Base-by-base conservation (phyloP, 352 stramenopile species). In the Thraustochytrium striatum region DNA sequence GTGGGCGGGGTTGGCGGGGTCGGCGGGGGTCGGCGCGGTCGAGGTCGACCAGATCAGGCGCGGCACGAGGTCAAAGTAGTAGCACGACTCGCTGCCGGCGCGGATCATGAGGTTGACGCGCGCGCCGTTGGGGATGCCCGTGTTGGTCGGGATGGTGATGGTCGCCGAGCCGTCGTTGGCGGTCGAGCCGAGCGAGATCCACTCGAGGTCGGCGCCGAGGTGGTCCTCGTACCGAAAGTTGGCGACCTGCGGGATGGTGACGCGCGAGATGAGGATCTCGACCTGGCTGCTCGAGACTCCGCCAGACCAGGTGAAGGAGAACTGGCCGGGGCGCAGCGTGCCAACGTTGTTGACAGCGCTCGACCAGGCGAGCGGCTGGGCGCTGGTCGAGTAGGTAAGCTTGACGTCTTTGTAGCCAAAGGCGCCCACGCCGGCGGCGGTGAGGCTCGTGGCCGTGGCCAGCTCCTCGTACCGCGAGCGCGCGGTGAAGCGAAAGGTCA, bases 401-500 rank as follows among this genome's bases (percentile, higher is more conserved):
- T n/a, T 38, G 3, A 70, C 30, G 41, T 70, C 59, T 13, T 9
- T 38, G 30, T 28, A 70, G 30, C 59, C 59, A 70, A 70, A 70
- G 41, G 50, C 59, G 21, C 59, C 59, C 16, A 70, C 53, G 36
- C 50, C 7, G 59, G 50, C 59, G 25, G n/a, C n/a, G n/a, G n/a
- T n/a, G n/a, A n/a, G n/a, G n/a, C n/a, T n/a, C n/a, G n/a, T n/a
- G n/a, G n/a, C n/a, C n/a, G n/a, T n/a, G n/a, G n/a, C n/a, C n/a
- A n/a, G n/a, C n/a, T 33, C 59, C 9, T 52, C 9, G 25, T 61
- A 75, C 8, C 7, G 21, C 21, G 19, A 16, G 11, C 65, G 44
- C 32, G 65, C 65, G 3, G 65, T 75, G 65, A 75, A 75, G 19
- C 65, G 44, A 61, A 75, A 68, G 39, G 41, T 70, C 65, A 75